phyloP scores from a whole-genome alignment of 1,284 basidiomycete species.

The Trametes polyzona region DNA sequence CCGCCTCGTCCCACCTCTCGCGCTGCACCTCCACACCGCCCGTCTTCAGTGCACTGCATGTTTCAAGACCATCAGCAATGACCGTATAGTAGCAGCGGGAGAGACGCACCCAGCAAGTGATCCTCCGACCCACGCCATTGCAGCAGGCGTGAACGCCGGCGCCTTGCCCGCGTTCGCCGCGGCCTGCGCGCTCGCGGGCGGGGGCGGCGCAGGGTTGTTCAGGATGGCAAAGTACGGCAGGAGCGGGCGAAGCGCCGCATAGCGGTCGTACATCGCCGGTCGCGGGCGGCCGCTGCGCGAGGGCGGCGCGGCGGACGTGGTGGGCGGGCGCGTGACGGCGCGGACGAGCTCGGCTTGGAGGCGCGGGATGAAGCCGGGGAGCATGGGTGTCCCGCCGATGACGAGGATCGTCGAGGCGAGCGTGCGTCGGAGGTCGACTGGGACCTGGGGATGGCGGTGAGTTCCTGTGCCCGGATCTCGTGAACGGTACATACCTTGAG shows the following conservation, averaged over 20 bases:
- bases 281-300: conserved; percentile 35
- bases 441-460: conserved; percentile 58
- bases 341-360: conserved; percentile 77
- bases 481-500: conserved; percentile 64
- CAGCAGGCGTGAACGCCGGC: conserved; percentile 81
- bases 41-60: conserved; percentile 72
- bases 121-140: conserved; percentile 91
- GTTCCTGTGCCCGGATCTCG: not conserved
- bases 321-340: conserved; percentile 52
- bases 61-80: not conserved
- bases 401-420: conserved; percentile 84
- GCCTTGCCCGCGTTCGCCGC: conserved; percentile 73
- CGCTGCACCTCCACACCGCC: conserved; percentile 80
- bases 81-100: not conserved
- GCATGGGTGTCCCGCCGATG: conserved; percentile 87
- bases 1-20: conserved; percentile 85
- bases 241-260: conserved; percentile 71
- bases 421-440: conserved; percentile 84
- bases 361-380: conserved; percentile 91
- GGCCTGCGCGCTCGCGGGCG: conserved; percentile 35
- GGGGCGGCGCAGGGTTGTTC: conserved; percentile 75
- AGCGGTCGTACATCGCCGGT: conserved; percentile 69
- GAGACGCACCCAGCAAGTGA: conserved; percentile 83
- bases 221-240: conserved; percentile 76
- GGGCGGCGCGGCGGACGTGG: conserved; percentile 37